Evolutionary conservation across 2,329 filamentous ascomycete species (phyloP).

Genomic region (Colletotrichum aenigma): DNA sequence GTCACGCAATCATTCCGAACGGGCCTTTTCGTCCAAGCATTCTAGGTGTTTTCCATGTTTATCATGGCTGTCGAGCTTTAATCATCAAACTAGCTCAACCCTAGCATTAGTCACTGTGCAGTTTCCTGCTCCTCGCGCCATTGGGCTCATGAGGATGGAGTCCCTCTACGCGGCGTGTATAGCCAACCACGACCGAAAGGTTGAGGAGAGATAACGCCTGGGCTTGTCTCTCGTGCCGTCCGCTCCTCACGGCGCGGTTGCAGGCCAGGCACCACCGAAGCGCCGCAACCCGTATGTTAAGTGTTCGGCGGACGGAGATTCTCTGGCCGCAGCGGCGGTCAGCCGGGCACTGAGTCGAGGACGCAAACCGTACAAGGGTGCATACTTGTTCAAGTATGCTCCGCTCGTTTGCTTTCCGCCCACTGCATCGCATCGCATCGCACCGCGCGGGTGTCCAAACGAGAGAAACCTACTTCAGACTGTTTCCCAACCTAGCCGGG

Average conservation of each 20-base stretch:
- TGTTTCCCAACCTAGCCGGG: not conserved
- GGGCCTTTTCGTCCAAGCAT: not conserved
- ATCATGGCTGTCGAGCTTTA: not conserved
- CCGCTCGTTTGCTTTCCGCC: not conserved
- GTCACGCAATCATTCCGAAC: conserved; percentile 1
- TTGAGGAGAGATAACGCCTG: not conserved
- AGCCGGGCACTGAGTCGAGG: not conserved
- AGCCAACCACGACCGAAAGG: not conserved
- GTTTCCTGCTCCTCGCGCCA: not conserved
- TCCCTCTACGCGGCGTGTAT: not conserved
- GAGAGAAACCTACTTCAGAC: not conserved
- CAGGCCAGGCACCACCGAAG: not conserved
- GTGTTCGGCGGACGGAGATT: not conserved
- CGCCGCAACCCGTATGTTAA: not conserved
- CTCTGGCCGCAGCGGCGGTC: not conserved
- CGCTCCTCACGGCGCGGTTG: not conserved
- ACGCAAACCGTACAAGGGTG: not conserved
- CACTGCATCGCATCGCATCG: not conserved
- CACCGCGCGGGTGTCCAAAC: not conserved
- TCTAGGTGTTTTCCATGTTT: not conserved
- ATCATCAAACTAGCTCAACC: not conserved
- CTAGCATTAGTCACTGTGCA: not conserved
- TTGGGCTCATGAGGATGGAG: not conserved
- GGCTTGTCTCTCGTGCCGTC: not conserved
- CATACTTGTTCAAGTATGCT: not conserved